Evolutionary conservation across 148 eudicot genomes (phyloP), one percentile per base, ranked within the genome.

Genomic region (Rhododendron molle): DNA sequence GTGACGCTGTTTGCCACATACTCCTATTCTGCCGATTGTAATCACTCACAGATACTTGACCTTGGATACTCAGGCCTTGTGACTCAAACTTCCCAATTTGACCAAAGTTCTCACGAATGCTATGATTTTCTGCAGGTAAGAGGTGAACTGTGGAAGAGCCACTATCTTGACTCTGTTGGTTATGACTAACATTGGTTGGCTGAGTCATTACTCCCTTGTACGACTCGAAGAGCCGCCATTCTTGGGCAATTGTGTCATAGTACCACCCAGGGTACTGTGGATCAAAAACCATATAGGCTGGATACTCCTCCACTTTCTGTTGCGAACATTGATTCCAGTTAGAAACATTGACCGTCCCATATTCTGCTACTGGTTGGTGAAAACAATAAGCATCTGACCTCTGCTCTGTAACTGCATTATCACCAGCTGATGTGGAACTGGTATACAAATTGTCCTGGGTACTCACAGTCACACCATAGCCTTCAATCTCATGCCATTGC

Each of bases 191-290:
- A 81, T 12, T 34, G 15, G 15, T 52, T 81, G 71, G 83, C 46
- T 81, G 44, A 32, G 60, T 54, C 46, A 36, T 56, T 14, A 90
- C 82, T 69, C 86, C 78, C 76, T 77, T 86, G 78, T 92, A 93
- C 50, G 90, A 78, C 36, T 93, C 98, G 84, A 94, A 83, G 12
- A 89, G 81, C 43, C 78, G 80, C 96, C 98, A 94, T 85, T 91
- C 94, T 80, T 85, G 92, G 85, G 91, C 85, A 88, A 86, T 87
- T 52, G 93, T 89, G 85, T 94, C 94, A 86, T 92, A 93, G 86
- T 93, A 94, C 96, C 94, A 93, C 78, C 93, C 96, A 85, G 98
- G 98, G 86, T 93, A 94, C 62, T 91, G 98, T 23, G 95, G 92
- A 89, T 94, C 96, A 90, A 93, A 93, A 23, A 92, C 81, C 95